Evolutionary conservation across 2,329 filamentous ascomycete genomes (phyloP).

Genomic region (Penicillium oxalicum): DNA sequence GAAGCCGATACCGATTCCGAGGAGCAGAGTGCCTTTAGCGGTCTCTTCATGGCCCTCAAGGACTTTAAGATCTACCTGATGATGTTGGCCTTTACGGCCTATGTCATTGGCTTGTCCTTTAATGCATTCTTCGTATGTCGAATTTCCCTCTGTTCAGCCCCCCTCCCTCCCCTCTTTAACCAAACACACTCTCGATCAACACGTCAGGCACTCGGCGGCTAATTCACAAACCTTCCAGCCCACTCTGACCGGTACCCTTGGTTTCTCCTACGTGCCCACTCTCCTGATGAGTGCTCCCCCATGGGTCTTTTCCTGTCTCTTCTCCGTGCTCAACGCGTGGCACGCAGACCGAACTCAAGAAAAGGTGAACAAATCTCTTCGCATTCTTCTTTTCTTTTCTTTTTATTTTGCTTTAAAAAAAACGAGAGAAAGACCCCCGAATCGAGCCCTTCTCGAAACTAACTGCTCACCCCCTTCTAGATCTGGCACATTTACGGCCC

Average conservation of each 20-base stretch:
- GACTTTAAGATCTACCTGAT: constrained; percentile 59
- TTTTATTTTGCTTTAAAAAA: no score
- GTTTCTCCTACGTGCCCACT: constrained; percentile 23
- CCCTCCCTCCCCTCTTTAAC: no score
- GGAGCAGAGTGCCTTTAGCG: constrained; percentile 47
- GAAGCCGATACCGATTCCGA: constrained; percentile 50
- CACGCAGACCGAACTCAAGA: constrained; percentile 52
- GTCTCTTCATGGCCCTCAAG: constrained; percentile 54
- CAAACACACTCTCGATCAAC: no score
- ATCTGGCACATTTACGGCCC: constrained; percentile 56
- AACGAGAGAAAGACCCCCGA: no score
- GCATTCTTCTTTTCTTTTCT: no score
- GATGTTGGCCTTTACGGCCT: constrained; percentile 57
- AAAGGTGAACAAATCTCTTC: constrained; percentile 17
- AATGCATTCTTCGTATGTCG: constrained; percentile 50
- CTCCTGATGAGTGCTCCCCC: constrained; percentile 36
- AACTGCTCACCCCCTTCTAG: constrained; percentile 22
- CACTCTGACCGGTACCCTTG: constrained; percentile 23
- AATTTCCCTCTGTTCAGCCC: no score
- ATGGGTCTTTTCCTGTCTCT: constrained; percentile 54
- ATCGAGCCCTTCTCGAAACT: background rate
- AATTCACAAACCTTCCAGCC: constrained; percentile 11
- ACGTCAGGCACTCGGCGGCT: background rate
- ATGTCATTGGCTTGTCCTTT: constrained; percentile 54
- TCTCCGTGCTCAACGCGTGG: constrained; percentile 53